phyloP scores from a whole-genome alignment of 306 rosid species.

The Cucurbita pepo region DNA sequence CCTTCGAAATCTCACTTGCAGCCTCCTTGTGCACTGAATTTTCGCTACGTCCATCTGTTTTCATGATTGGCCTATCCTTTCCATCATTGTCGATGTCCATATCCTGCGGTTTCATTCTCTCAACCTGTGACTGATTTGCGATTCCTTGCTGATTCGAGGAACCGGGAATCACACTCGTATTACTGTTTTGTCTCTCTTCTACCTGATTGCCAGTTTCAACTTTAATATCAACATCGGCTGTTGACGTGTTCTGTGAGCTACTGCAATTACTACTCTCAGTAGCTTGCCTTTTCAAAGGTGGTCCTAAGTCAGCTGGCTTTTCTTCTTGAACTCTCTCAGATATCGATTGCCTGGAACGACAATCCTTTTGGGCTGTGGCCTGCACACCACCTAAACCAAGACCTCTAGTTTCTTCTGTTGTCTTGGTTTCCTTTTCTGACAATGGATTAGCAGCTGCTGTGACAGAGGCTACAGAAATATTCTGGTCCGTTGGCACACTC shows the following conservation, averaged over 20 bases:
- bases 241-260: not conserved
- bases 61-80: not conserved
- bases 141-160: not conserved
- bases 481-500: not conserved
- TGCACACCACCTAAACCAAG: conserved; percentile 6
- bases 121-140: not conserved
- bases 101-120: not conserved
- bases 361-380: conserved; percentile 5
- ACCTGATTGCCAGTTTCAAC: not conserved
- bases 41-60: not conserved
- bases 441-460: conserved; percentile 9
- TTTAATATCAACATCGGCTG: not conserved
- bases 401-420: conserved; percentile 8
- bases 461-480: conserved; percentile 13
- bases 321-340: not conserved
- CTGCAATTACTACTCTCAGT: not conserved
- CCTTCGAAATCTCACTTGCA: not conserved
- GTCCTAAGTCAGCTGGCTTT: not conserved
- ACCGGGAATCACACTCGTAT: not conserved
- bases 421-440: conserved; percentile 23
- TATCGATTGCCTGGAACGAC: not conserved
- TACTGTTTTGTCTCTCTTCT: not conserved
- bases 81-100: not conserved
- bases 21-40: not conserved
- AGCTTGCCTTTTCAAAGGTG: not conserved